Base-by-base conservation (phyloP, 257 asterid genomes). In the Fraxinus quadrangulata region DNA sequence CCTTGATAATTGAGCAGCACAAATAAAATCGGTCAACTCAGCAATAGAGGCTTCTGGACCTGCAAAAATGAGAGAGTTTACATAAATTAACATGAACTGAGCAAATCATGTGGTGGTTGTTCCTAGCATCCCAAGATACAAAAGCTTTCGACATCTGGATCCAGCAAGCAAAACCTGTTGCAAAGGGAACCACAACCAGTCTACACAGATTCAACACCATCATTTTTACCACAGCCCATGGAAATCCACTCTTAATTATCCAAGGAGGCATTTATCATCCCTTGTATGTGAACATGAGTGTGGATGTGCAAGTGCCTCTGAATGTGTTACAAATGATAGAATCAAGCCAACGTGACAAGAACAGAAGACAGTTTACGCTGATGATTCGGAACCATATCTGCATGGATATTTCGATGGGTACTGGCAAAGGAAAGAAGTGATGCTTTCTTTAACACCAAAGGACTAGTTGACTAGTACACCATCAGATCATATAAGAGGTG, bases 1-100 rank as follows among this genome's bases (percentile, higher is more conserved):
- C 76, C 93, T 90, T 71, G 96, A 89, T 82, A 90, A 61, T 85
- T 93, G 97, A 78, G 97, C 98, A 75, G 97, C 97, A 56, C 79
- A 84, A 71, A 96, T 89, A 71, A 84, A 90, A 84, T 96, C 97
- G 12, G 89, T 84, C 71, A 96, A 75, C 5, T 71, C 91, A 3
- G 78, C 77, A 77, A 90, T 70, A 0, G 93, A 73, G 71, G 97
- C 97, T 28, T 75, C 90, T 28, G 84, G 90, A 68, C 96, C 99
- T 95, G 86, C 75, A 83, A 69, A 75, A 78, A 28, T 68, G 65
- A 79, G 77, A 47, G 10, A 61, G 68, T 1, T 2, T 16, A 23
- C 33, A 7, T 61, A 61, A 61, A 61, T 61, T 61, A 61, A 14
- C 31, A 23, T 24, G 68, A 19, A 61, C 1, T 61, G 33, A 61